phyloP scores from a whole-genome alignment of 73 alveolate genomes.

The Paraurostyla sp. region DNA sequence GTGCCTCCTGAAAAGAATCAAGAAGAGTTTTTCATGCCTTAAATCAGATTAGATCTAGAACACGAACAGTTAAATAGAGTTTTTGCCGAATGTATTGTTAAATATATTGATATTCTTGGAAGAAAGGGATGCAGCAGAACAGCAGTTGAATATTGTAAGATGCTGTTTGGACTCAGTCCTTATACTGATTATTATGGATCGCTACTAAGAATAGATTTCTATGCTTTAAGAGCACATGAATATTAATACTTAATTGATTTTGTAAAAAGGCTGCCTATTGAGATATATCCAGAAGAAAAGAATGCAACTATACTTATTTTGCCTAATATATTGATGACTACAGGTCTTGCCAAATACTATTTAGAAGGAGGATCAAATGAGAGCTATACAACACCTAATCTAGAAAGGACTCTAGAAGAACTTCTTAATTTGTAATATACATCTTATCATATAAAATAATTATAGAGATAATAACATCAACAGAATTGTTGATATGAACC shows the following conservation, averaged over 20 bases:
- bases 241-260: slow-evolving; percentile 69
- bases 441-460: background rate
- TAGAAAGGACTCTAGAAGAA: slow-evolving; percentile 7
- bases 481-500: slow-evolving; percentile 35
- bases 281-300: slow-evolving; percentile 69
- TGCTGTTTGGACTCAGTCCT: slow-evolving; percentile 76
- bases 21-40: slow-evolving; percentile 37
- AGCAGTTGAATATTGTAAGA: slow-evolving; percentile 79
- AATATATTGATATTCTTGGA: slow-evolving; percentile 79
- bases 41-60: slow-evolving; percentile 62
- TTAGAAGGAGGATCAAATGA: background rate
- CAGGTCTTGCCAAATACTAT: slow-evolving; percentile 73
- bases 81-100: slow-evolving; percentile 66
- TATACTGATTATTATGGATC: slow-evolving; percentile 77
- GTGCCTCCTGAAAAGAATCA: slow-evolving; percentile 49
- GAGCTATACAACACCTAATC: slow-evolving; percentile 4
- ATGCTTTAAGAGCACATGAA: slow-evolving; percentile 78
- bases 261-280: slow-evolving; percentile 57
- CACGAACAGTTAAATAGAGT: slow-evolving; percentile 64
- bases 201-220: slow-evolving; percentile 79
- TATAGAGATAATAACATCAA: slow-evolving; percentile 16
- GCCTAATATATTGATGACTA: slow-evolving; percentile 79
- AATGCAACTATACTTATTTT: slow-evolving; percentile 45
- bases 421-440: slow-evolving; percentile 4
- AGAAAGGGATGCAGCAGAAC: slow-evolving; percentile 87